Evolutionary conservation across 2,329 filamentous ascomycete species (phyloP).

Genomic region (Arthrobotrys entomopaga): DNA sequence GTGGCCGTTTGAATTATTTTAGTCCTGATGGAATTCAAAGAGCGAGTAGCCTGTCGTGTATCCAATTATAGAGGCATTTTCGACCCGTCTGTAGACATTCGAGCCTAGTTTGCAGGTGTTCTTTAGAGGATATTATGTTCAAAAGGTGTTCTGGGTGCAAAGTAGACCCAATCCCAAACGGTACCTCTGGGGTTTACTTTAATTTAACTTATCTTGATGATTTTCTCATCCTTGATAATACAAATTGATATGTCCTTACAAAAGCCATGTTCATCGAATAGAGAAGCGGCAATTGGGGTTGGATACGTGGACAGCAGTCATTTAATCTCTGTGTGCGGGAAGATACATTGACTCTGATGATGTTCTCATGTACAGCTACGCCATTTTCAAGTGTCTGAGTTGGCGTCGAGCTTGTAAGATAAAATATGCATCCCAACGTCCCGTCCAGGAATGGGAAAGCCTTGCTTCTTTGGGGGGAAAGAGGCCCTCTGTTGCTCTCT

Average conservation of each 20-base stretch:
- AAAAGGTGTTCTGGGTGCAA: not conserved
- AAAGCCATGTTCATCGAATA: not conserved
- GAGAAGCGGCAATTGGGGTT: constrained; percentile 24
- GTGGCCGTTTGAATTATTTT: too few species aligned
- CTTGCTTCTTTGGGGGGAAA: constrained; percentile 13
- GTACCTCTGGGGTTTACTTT: constrained; percentile 1
- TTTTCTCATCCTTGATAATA: constrained; percentile 1
- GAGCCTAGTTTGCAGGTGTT: too few species aligned
- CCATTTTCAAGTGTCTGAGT: constrained; percentile 49
- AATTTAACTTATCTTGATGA: not conserved
- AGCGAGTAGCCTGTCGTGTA: too few species aligned
- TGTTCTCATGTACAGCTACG: constrained; percentile 33
- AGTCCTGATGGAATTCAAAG: too few species aligned
- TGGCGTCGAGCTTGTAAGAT: constrained; percentile 51
- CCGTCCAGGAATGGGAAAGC: constrained; percentile 50
- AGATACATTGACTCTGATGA: constrained; percentile 31
- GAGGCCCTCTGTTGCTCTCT: not conserved
- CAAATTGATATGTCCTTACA: not conserved
- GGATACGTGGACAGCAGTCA: constrained; percentile 54
- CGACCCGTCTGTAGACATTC: too few species aligned
- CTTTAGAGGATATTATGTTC: too few species aligned
- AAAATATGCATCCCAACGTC: constrained; percentile 52
- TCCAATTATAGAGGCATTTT: too few species aligned
- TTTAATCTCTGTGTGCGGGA: constrained; percentile 33
- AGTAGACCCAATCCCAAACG: not conserved